A percentile compares a stretch with the other conserved stretches of the same genome.
Conservation (phyloP, 2,329 filamentous ascomycete species). For the Myriosclerotinia duriaeana region DNA sequence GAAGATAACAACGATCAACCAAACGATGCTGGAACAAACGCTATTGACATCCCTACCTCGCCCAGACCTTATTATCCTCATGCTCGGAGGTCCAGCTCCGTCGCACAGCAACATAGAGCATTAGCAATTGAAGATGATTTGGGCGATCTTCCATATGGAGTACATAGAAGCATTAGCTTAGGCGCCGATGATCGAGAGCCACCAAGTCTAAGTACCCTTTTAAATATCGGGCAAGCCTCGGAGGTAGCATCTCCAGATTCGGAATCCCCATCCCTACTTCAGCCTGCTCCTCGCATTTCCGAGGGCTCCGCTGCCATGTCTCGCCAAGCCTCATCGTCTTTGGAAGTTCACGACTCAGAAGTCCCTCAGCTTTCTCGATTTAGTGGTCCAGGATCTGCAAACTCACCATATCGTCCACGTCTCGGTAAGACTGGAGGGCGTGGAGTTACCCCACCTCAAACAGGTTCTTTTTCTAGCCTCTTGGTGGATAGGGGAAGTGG, state of each 20-base stretch:
- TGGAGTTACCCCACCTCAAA: conserved; percentile 39
- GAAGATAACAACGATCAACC: conserved; percentile 35
- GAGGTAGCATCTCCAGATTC: conserved; percentile 40
- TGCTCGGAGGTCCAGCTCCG: conserved; percentile 66
- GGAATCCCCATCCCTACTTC: conserved; percentile 38
- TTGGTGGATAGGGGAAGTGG: conserved; percentile 37
- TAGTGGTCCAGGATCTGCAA: conserved; percentile 34
- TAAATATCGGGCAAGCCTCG: conserved; percentile 48
- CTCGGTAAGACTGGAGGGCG: conserved; percentile 39
- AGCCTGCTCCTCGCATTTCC: conserved; percentile 39
- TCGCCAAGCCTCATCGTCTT: conserved; percentile 36
- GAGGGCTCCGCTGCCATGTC: conserved; percentile 35
- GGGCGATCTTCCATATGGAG: conserved; percentile 58
- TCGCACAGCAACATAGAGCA: conserved; percentile 60
- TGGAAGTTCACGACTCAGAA: conserved; percentile 36
- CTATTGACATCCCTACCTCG: conserved; percentile 72
- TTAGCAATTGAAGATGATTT: conserved; percentile 58
- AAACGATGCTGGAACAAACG: conserved; percentile 57
- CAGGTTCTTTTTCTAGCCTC: conserved; percentile 42
- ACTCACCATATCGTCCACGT: conserved; percentile 38
- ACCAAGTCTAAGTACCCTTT: conserved; percentile 63
- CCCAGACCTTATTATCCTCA: conserved; percentile 57
- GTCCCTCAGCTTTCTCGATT: conserved; percentile 34
- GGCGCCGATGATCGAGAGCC: conserved; percentile 64
- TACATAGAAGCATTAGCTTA: conserved; percentile 66